Evolutionary conservation across 352 stramenopile species (phyloP).

Genomic region (Thalassiosira exigua): DNA sequence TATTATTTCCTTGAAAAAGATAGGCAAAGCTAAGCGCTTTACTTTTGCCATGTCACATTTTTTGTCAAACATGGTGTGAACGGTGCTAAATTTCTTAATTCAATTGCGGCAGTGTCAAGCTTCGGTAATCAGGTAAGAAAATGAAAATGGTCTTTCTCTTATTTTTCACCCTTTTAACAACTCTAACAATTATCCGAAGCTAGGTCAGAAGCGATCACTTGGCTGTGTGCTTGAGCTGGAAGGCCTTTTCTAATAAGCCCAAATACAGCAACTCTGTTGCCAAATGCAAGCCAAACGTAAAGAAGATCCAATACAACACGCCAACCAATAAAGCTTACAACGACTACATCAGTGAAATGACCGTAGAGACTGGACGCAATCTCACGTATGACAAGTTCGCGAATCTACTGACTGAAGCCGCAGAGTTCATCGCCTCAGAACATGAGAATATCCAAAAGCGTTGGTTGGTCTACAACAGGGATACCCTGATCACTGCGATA

Average conservation of each 20-base stretch:
- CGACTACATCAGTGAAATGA: not conserved
- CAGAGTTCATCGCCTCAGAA: not conserved
- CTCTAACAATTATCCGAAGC: too few relatives aligned
- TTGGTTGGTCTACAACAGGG: constrained; percentile 9
- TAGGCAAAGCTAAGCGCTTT: too few relatives aligned
- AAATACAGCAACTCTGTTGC: not conserved
- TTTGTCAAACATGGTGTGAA: too few relatives aligned
- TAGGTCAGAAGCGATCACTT: not conserved
- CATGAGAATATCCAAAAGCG: not conserved
- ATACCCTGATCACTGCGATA: not conserved
- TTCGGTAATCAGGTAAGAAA: too few relatives aligned
- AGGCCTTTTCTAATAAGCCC: not conserved
- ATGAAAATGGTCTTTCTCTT: too few relatives aligned
- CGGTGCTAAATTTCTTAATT: too few relatives aligned
- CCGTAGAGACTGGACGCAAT: not conserved
- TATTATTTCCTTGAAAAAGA: too few relatives aligned
- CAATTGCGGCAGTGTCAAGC: too few relatives aligned
- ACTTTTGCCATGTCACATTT: too few relatives aligned
- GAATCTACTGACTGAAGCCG: not conserved
- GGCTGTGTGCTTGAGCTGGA: not conserved
- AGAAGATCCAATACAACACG: not conserved
- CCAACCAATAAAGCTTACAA: not conserved
- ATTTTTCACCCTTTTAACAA: too few relatives aligned
- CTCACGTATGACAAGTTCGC: constrained; percentile 2
- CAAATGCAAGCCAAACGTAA: not conserved